Base-by-base conservation (phyloP, 495 filamentous ascomycete species). In the Aeminium ludgeri region DNA sequence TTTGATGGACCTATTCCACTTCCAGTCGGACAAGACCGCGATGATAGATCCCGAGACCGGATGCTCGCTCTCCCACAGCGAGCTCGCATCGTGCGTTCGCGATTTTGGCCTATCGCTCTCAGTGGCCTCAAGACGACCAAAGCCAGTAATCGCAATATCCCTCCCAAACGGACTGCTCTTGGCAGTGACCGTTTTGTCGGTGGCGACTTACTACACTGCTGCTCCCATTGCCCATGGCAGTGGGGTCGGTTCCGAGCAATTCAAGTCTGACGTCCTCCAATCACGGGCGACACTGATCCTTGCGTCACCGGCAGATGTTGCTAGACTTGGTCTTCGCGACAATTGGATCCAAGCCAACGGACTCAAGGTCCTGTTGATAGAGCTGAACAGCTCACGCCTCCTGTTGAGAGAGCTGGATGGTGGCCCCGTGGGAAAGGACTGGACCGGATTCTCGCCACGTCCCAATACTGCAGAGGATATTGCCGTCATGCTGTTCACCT, bases 401-500 rank as follows among this genome's bases (percentile, higher is more conserved):
- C 6, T 11, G n/a, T 4, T 43, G 7, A 25, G 15, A 6, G 27
- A 25, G 3, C 40, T 43, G 2, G 29, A 48, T 12, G 34, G 34
- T 19, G 12, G 6, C 4, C 6, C 30, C 8, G 13, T 29, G 10
- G 3, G 34, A 11, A 18, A 20, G 3, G 28, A 6, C 3, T 19
- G 17, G 16, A 28, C 15, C 15, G 2, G 2, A 2, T 6, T 31
- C 16, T 2, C 10, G 1, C 19, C 23, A 25, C 7, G 7, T 28
- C 34, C 45, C 11, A 48, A 44, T 17, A 25, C 18, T n/a, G 34
- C 40, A 20, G 36, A 43, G 20, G 62, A 67, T 36, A 55, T 58
- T 33, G 62, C 56, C 13, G 53, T 67, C 27, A 55, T 67, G 13
- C 51, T 67, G 4, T 65, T 62, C 44, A 67, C 65, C 3, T 64